Evolutionary conservation across 495 filamentous ascomycete species (phyloP).

Genomic region (Podospora conica): DNA sequence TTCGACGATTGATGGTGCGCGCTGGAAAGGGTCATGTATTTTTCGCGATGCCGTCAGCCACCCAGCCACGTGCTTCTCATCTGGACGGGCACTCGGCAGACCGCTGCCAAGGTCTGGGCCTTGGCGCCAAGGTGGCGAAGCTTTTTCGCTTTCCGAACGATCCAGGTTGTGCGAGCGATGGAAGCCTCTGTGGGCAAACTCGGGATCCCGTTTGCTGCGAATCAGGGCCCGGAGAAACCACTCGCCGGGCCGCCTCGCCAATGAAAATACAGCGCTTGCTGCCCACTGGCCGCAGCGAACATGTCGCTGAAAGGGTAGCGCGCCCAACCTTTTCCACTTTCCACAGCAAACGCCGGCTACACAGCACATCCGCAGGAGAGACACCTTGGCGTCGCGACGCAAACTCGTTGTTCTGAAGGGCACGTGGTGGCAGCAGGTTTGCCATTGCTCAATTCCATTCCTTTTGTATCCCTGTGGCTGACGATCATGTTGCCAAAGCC

Average conservation of each 20-base stretch:
- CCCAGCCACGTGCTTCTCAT: constrained; percentile 2
- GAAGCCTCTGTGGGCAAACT: background rate
- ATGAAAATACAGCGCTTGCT: background rate
- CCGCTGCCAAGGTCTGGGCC: background rate
- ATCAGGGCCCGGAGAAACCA: background rate
- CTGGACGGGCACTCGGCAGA: background rate
- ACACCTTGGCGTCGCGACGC: background rate
- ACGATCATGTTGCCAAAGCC: background rate
- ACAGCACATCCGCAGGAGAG: background rate
- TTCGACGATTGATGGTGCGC: background rate
- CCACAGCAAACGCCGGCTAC: background rate
- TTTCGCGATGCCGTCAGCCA: constrained; percentile 1
- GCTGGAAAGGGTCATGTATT: constrained; percentile 1
- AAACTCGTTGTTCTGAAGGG: background rate
- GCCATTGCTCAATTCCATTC: background rate
- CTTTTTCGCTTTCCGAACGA: background rate
- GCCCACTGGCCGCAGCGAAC: background rate
- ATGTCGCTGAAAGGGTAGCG: background rate
- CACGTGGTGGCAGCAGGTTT: background rate
- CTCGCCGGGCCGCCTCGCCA: background rate
- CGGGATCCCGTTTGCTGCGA: background rate
- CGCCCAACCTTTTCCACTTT: no score
- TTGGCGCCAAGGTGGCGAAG: constrained; percentile 7
- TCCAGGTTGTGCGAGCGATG: background rate
- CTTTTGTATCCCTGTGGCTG: background rate